Evolutionary conservation across 257 asterid species (phyloP).

Genomic region (Forsythia suspensa): DNA sequence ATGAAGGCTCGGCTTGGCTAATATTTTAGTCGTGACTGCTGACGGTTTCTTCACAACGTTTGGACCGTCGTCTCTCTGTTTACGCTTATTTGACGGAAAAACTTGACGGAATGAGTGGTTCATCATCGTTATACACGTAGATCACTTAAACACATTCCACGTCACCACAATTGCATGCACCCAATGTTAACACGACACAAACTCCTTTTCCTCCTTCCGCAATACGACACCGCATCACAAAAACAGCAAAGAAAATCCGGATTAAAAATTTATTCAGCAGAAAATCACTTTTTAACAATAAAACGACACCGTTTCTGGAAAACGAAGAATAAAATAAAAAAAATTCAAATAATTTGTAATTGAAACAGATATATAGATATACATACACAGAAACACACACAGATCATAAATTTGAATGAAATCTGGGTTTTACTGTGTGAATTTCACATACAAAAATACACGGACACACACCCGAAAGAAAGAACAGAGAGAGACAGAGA

Average conservation of each 20-base stretch:
- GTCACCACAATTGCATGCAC: slow-evolving; percentile 24
- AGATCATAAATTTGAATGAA: slow-evolving; percentile 11
- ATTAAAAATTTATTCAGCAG: neutral
- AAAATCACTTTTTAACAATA: neutral
- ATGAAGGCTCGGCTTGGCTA: slow-evolving; percentile 44
- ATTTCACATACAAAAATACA: neutral
- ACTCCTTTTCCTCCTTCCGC: neutral
- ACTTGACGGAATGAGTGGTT: slow-evolving; percentile 35
- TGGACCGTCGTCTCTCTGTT: slow-evolving; percentile 19
- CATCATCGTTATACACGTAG: slow-evolving; percentile 39
- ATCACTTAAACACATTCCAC: slow-evolving; percentile 32
- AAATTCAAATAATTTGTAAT: neutral
- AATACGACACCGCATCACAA: neutral
- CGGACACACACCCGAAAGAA: neutral
- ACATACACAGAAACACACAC: neutral
- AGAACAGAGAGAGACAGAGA: no score
- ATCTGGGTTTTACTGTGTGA: neutral
- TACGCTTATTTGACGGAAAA: slow-evolving; percentile 30
- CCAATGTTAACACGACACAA: slow-evolving; percentile 15
- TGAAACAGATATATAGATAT: neutral
- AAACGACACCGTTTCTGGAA: neutral
- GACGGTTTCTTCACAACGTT: slow-evolving; percentile 33
- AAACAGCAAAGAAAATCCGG: neutral
- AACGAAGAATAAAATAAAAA: neutral
- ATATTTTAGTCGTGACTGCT: slow-evolving; percentile 32